Conservation (phyloP, 768 basidiomycete genomes). For the Tulasnella sp. region DNA sequence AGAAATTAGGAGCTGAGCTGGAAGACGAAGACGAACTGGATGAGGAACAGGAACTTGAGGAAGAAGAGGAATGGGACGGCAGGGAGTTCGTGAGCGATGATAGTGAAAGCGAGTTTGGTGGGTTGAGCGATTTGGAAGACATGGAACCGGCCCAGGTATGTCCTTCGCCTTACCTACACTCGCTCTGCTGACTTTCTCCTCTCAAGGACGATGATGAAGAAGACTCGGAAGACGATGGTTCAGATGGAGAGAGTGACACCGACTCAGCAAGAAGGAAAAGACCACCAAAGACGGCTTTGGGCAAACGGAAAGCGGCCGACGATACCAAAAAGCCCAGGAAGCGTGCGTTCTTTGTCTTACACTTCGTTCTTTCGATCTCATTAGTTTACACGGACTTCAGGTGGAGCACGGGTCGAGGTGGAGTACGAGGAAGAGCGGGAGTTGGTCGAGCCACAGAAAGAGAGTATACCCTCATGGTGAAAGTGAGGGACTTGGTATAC, state of each 20-base stretch:
- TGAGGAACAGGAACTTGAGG: constrained; percentile 49
- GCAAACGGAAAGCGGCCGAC: constrained; percentile 63
- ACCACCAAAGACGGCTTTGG: constrained; percentile 46
- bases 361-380: neutral
- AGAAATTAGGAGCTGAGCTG: constrained; percentile 49
- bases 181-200: constrained; percentile 1
- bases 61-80: constrained; percentile 47
- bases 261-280: constrained; percentile 38
- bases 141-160: constrained; percentile 38
- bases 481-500: constrained; percentile 27
- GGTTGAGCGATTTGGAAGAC: constrained; percentile 48
- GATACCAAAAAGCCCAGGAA: constrained; percentile 52
- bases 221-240: constrained; percentile 48
- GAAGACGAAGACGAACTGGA: constrained; percentile 56
- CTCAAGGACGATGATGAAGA: constrained; percentile 43
- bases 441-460: constrained; percentile 31
- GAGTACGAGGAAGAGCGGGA: constrained; percentile 94
- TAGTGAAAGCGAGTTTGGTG: constrained; percentile 63
- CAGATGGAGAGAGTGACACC: constrained; percentile 40
- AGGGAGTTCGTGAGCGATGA: constrained; percentile 73
- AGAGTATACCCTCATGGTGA: neutral
- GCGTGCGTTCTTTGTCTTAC: constrained; percentile 45
- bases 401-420: constrained; percentile 81
- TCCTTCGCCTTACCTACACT: neutral
- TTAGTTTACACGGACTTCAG: constrained; percentile 38